phyloP scores from a whole-genome alignment of 2,329 filamentous ascomycete genomes.

The Fusarium oligoseptatum region DNA sequence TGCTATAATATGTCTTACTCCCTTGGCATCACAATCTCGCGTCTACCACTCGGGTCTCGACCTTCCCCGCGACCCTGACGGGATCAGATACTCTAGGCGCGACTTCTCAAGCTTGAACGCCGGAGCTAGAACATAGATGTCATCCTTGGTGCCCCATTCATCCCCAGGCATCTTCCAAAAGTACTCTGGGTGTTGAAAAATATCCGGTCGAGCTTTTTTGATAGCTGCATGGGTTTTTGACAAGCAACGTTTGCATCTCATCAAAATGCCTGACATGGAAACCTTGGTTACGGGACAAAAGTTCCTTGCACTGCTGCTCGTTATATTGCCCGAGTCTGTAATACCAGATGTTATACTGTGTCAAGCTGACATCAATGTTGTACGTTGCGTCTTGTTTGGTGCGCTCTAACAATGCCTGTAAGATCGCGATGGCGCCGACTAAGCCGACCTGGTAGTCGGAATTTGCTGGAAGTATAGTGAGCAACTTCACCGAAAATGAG shows the following conservation, averaged over 20 bases:
- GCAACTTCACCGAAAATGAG: fast-evolving
- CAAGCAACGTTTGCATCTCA: conserved; percentile 33
- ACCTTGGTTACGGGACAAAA: conserved; percentile 26
- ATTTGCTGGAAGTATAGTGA: conserved; percentile 24
- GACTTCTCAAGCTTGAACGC: conserved; percentile 13
- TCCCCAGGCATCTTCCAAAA: conserved; percentile 17
- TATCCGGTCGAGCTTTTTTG: conserved; percentile 15
- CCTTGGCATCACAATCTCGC: background rate
- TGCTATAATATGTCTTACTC: background rate
- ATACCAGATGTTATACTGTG: conserved; percentile 47
- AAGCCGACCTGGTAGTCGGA: conserved; percentile 44
- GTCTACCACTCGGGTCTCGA: background rate
- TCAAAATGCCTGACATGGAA: conserved; percentile 39
- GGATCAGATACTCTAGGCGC: background rate
- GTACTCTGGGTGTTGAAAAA: conserved; percentile 15
- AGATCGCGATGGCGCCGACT: conserved; percentile 33
- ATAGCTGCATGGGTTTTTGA: conserved; percentile 14
- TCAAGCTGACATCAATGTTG: conserved; percentile 44
- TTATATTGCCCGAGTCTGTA: conserved; percentile 40
- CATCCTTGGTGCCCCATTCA: conserved; percentile 21
- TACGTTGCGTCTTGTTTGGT: conserved; percentile 35
- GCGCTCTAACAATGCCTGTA: conserved; percentile 37
- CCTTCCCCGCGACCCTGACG: background rate
- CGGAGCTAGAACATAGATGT: conserved; percentile 14
- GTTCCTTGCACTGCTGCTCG: conserved; percentile 19